These are phyloP conservation scores for Golubevia sp. DNA, from an alignment of 1,284 basidiomycete species.

Conservation along the genomic window DNA sequence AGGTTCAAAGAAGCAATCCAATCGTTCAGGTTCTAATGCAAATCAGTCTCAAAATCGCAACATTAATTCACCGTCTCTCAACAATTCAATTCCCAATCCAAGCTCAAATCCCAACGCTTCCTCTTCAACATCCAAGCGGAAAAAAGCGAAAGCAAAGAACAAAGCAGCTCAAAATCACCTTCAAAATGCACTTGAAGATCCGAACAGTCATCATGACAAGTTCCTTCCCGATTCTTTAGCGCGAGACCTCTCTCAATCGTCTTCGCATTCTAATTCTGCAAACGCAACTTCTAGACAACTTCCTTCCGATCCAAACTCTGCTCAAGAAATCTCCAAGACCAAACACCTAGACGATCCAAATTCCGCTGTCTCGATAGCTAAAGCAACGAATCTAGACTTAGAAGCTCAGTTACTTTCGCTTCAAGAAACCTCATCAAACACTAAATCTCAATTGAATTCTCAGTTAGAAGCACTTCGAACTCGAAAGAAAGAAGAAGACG, in stretches of 20 bases:
- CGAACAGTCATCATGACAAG: too few species aligned
- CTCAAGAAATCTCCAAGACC: neutral
- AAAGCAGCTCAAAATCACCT: too few species aligned
- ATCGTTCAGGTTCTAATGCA: too few species aligned
- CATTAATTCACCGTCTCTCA: neutral
- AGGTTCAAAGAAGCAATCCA: too few species aligned
- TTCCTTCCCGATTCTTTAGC: neutral
- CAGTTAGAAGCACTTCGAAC: slow-evolving; percentile 35
- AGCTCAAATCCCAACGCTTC: too few species aligned
- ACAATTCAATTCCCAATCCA: too few species aligned
- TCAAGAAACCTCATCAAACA: slow-evolving; percentile 15
- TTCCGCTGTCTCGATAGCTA: slow-evolving; percentile 1
- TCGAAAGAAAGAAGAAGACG: slow-evolving; percentile 42
- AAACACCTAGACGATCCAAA: neutral
- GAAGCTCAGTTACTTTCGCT: slow-evolving; percentile 28
- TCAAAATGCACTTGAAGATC: too few species aligned
- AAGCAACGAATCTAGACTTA: slow-evolving; percentile 16
- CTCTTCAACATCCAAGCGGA: too few species aligned
- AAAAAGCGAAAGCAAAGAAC: too few species aligned
- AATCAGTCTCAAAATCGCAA: neutral
- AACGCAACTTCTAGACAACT: slow-evolving; percentile 15
- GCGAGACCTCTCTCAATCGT: neutral
- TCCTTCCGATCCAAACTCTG: slow-evolving; percentile 10
- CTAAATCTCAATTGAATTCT: slow-evolving; percentile 29
- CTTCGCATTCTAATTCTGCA: slow-evolving; percentile 12